Percentiles rank a stretch among this genome's conserved stretches.
These are phyloP conservation scores for Fagopyrum homotropicum DNA, from an alignment of 148 eudicot genomes.

Conservation along the genomic window DNA sequence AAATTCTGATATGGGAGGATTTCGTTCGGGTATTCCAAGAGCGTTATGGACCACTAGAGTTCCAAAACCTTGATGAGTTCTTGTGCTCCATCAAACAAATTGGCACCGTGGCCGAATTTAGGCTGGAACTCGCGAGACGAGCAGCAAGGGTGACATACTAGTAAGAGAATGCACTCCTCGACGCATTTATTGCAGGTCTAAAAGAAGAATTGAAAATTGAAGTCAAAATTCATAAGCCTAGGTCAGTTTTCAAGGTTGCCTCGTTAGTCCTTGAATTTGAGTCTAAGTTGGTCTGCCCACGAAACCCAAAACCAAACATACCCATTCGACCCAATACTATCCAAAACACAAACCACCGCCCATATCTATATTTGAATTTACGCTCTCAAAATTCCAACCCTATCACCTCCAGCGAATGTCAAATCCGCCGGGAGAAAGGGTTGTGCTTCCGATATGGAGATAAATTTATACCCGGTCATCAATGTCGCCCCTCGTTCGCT, in stretches of 20 bases:
- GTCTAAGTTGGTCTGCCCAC: background rate
- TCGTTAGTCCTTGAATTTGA: background rate
- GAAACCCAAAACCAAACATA: background rate
- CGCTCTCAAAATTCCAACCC: background rate
- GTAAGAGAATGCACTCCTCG: background rate
- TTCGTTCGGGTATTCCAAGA: background rate
- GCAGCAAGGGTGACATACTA: background rate
- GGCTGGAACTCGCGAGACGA: background rate
- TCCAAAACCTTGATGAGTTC: background rate
- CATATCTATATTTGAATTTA: background rate
- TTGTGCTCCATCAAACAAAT: background rate
- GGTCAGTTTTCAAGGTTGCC: background rate
- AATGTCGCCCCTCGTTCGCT: no score
- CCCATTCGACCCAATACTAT: background rate
- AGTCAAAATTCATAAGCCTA: background rate
- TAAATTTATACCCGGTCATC: no score
- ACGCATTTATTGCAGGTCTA: background rate
- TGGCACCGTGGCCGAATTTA: background rate
- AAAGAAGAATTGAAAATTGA: background rate
- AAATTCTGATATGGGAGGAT: background rate
- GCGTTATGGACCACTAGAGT: background rate
- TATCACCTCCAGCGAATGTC: background rate
- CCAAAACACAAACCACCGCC: background rate
- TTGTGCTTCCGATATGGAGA: no score
- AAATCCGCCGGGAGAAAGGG: background rate